Percentiles rank a stretch among this genome's conserved stretches.
phyloP scores from a whole-genome alignment of 345 rosid genomes.

The Bruguiera gymnorhiza region DNA sequence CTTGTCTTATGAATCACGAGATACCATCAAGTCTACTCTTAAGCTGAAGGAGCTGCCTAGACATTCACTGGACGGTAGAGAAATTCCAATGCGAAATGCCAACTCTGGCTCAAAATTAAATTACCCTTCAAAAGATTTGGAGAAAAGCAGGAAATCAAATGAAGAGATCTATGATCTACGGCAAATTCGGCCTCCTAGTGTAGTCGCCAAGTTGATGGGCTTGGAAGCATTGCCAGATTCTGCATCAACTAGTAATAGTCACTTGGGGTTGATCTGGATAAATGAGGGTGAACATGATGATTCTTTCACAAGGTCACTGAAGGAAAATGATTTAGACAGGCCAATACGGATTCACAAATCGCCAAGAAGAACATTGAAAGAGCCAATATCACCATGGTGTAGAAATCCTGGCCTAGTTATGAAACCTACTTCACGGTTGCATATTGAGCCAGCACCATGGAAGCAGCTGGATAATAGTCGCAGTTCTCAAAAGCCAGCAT shows the following conservation, averaged over 20 bases:
- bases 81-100: constrained; percentile 40
- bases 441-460: constrained; percentile 95
- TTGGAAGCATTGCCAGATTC: constrained; percentile 78
- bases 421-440: constrained; percentile 71
- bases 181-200: constrained; percentile 63
- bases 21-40: constrained; percentile 51
- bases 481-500: constrained; percentile 45
- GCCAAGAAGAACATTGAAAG: constrained; percentile 50
- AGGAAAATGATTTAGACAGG: constrained; percentile 45
- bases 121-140: constrained; percentile 34
- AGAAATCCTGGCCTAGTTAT: constrained; percentile 61
- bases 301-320: constrained; percentile 41
- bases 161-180: constrained; percentile 26
- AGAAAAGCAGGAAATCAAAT: constrained; percentile 27
- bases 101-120: constrained; percentile 33
- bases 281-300: constrained; percentile 32
- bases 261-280: constrained; percentile 29
- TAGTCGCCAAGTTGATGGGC: constrained; percentile 98
- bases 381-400: constrained; percentile 69
- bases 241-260: constrained; percentile 35
- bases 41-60: constrained; percentile 74
- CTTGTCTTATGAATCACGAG: constrained; percentile 64
- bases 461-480: constrained; percentile 58
- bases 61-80: constrained; percentile 72
- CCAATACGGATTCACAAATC: constrained; percentile 44